Percentiles rank a stretch among this genome's conserved stretches.
phyloP scores from a whole-genome alignment of 345 rosid genomes.

The Populus alba region DNA sequence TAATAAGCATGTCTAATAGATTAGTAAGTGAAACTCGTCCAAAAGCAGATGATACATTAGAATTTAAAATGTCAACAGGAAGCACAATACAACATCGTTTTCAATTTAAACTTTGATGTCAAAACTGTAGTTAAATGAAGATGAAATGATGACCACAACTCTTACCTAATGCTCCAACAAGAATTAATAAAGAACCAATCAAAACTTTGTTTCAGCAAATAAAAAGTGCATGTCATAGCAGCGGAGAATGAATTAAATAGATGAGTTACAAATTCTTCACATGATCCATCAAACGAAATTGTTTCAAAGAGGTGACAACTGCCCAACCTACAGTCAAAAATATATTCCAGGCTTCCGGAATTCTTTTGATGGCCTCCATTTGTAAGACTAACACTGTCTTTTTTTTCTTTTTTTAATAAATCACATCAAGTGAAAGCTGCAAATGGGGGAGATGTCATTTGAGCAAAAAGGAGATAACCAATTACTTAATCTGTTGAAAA shows the following conservation, averaged over 20 bases:
- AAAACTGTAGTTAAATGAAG: not conserved
- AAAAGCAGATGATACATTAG: not conserved
- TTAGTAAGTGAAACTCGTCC: not conserved
- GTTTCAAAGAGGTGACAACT: not conserved
- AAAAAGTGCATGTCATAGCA: not conserved
- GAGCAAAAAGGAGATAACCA: too few species aligned
- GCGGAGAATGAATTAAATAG: not conserved
- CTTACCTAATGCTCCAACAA: not conserved
- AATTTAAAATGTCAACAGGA: not conserved
- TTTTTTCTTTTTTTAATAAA: too few species aligned
- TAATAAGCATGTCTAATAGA: not conserved
- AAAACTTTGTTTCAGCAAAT: not conserved
- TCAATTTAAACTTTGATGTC: not conserved
- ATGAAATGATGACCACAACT: not conserved
- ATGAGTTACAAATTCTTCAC: not conserved
- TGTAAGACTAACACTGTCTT: not conserved
- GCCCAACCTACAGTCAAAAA: not conserved
- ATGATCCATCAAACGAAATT: not conserved
- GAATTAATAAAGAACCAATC: not conserved
- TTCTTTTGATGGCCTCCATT: not conserved
- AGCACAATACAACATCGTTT: not conserved
- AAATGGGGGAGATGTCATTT: too few species aligned
- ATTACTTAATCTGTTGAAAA: too few species aligned
- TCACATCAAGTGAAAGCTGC: too few species aligned
- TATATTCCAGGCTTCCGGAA: not conserved